Base-by-base conservation (phyloP, 208 protist genomes). In the Phytomonas francai region DNA sequence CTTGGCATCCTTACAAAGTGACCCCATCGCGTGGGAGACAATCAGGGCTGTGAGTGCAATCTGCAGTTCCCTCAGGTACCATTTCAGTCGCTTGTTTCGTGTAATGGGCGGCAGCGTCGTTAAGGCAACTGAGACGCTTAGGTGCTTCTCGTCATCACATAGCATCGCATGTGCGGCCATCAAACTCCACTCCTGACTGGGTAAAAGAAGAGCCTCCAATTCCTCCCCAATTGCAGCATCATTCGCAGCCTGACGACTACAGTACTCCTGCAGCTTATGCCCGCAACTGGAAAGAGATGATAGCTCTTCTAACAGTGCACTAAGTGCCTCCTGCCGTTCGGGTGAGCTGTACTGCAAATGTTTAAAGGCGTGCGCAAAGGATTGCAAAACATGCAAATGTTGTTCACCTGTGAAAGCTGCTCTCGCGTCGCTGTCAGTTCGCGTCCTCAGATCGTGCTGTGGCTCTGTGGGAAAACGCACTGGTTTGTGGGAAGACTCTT, bases 81-180 rank as follows among this genome's bases (percentile, higher is more conserved):
- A 66, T 62, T 74, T 72, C 36, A 71, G 70, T 11, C 61, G 30
- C 39, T 74, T 79, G 59, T 67, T 72, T 62, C 66, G 59, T 36
- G 69, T 65, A 33, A 79, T 73, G 49, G 54, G 56, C 29, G 68
- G 63, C 63, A 73, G 54, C 65, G 79, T 73, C 0, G 70, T 45
- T 14, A 77, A 51, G 7, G 78, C 69, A 27, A 57, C 34, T 8
- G 73, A 31, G 28, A 74, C 63, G 57, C 72, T 56, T 3, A 80
- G 58, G 71, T 77, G 70, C 11, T 5, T 11, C 63, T 77, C 63
- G 8, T 73, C 68, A 12, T 39, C 67, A 25, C 64, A 65, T 36
- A 77, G 68, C n/a, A 73, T 54, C 30, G 64, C 64, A 45, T 77
- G 66, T 3, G 77, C 68, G 6, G 73, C 73, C 39, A 67, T 70